Conservation (phyloP, 495 filamentous ascomycete genomes). For the Aspergillus nidulans region DNA sequence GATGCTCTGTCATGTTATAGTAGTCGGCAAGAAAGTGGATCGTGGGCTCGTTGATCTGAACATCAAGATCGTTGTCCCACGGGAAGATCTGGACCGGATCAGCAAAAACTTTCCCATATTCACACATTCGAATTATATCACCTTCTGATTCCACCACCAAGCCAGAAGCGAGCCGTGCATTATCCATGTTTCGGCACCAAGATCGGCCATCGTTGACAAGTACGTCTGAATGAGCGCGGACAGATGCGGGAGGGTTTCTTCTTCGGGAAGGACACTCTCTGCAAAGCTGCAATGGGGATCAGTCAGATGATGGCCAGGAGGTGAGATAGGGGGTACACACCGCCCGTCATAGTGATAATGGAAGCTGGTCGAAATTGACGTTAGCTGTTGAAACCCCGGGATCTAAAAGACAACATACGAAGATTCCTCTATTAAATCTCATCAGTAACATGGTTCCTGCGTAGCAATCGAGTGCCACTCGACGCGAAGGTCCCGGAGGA, state of each 20-base stretch:
- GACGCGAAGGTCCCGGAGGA: not conserved
- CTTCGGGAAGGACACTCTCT: constrained; percentile 37
- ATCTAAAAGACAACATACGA: constrained; percentile 34
- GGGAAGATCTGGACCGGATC: constrained; percentile 46
- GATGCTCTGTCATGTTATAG: constrained; percentile 61
- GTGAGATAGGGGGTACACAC: constrained; percentile 25
- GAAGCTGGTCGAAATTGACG: constrained; percentile 36
- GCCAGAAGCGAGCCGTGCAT: constrained; percentile 59
- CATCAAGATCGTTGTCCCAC: constrained; percentile 61
- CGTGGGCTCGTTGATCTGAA: constrained; percentile 53
- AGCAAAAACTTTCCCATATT: constrained; percentile 4
- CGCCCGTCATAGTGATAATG: constrained; percentile 60
- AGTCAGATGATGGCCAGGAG: constrained; percentile 2
- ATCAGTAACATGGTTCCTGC: constrained; percentile 14
- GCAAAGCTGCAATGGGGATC: constrained; percentile 42
- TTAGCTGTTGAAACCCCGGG: constrained; percentile 6
- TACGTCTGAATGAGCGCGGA: constrained; percentile 53
- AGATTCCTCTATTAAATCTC: constrained; percentile 46
- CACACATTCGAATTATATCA: constrained; percentile 8
- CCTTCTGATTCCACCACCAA: constrained; percentile 62
- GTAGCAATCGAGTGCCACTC: not conserved
- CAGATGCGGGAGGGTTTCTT: constrained; percentile 44
- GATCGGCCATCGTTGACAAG: constrained; percentile 48
- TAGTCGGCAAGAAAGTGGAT: constrained; percentile 54
- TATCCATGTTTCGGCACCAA: constrained; percentile 59